Evolutionary conservation across 108 stramenopile genomes (phyloP), one percentile per base, ranked within the genome.

Genomic region (Nitzschia inconspicua): DNA sequence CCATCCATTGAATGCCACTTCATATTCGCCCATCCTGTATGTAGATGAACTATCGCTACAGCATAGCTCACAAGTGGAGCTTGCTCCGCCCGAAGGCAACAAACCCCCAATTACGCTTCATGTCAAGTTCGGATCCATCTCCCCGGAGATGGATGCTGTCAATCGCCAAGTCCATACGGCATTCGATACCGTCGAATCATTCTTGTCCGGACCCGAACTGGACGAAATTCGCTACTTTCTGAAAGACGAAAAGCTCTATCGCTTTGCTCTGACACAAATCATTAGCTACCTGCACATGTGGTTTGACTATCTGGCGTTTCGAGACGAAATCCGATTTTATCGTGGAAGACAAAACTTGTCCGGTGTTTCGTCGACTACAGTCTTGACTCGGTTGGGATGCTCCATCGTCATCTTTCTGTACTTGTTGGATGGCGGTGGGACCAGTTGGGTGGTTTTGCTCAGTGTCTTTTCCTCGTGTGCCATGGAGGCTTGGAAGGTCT

Each of bases 391-490:
- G 22, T 62, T 78, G 23, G n/a, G 60, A 0, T 73, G 70, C 63
- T 56, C 61, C 11, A 3, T 83, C 5, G 68, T 83, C 41, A 79
- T 83, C 27, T 73, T 76, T 29, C 47, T 78, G 13, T 83, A 83
- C 49, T 47, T 83, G 28, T 32, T 49, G 11, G 82, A 83, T 54
- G 66, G 66, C 41, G 76, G 68, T n/a, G 63, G 72, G 2, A 74
- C 75, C 7, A 73, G 74, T 20, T 74, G 62, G 60, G 42, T 83
- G 10, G 78, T 83, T 3, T 30, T 83, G 2, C 3, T 53, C 7
- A 77, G 75, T 42, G 35, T 78, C 8, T 34, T 60, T 9, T 30
- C 54, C 20, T 72, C 69, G 0, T 51, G 70, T 30, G 39, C 29
- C 10, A 53, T 70, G 9, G 75, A 78, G 34, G 64, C 30, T 19